Percentiles rank a stretch among this genome's conserved stretches.
Conservation (phyloP, 139 green algal genomes). For the Penium margaritaceum region DNA sequence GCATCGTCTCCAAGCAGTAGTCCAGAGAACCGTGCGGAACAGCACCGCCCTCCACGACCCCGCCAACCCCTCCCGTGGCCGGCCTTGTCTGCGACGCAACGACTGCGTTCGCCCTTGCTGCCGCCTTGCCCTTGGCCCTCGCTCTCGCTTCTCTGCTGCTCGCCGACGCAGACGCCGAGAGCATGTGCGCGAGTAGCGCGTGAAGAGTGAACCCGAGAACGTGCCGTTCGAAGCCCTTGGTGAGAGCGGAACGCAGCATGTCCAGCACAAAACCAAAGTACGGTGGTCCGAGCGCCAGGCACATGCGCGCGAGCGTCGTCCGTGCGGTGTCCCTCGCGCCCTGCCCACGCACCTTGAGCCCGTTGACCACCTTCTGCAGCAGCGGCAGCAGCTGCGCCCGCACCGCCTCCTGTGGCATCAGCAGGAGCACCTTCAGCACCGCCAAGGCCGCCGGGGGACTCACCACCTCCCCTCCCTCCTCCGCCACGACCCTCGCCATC, state of each 20-base stretch:
- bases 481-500: no score
- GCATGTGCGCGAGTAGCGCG: constrained; percentile 53
- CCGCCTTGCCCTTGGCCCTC: no score
- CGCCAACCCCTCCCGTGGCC: no score
- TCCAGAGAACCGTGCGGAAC: constrained; percentile 16
- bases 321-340: constrained; percentile 64
- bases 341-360: constrained; percentile 48
- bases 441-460: constrained; percentile 20
- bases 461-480: constrained; percentile 5
- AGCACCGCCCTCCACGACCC: neutral
- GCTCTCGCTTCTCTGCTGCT: no score
- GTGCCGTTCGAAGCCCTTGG: constrained; percentile 71
- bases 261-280: constrained; percentile 27
- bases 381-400: constrained; percentile 16
- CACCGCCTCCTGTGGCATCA: constrained; percentile 13
- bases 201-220: constrained; percentile 81
- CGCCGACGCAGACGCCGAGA: no score
- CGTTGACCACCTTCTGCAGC: constrained; percentile 26
- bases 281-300: constrained; percentile 60
- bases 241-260: constrained; percentile 55
- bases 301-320: constrained; percentile 63
- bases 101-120: no score
- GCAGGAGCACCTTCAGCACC: constrained; percentile 19
- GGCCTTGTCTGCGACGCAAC: no score
- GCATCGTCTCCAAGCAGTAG: constrained; percentile 20